Conservation (phyloP, 352 stramenopile species). For the Phytophthora hibernalis region DNA sequence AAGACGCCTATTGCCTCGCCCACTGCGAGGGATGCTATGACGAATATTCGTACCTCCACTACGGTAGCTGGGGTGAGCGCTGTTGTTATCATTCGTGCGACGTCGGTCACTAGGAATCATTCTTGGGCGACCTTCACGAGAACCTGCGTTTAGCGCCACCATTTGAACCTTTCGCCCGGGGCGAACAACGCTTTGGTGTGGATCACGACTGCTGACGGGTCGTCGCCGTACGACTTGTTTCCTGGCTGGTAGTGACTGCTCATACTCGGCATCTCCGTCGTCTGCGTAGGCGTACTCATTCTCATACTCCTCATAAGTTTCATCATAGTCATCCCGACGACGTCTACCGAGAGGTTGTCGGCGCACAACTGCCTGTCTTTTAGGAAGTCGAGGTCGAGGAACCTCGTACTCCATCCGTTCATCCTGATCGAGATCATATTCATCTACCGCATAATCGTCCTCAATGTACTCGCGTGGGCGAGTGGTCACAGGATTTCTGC, state of each 20-base stretch:
- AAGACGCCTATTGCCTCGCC: conserved; percentile 13
- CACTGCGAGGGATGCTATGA: conserved; percentile 9
- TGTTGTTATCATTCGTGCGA: conserved; percentile 12
- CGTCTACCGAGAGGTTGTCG: conserved; percentile 12
- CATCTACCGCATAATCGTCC: conserved; percentile 24
- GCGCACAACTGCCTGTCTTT: conserved; percentile 17
- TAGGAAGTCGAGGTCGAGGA: conserved; percentile 15
- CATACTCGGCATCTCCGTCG: conserved; percentile 15
- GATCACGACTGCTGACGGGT: conserved; percentile 16
- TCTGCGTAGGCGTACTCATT: conserved; percentile 22
- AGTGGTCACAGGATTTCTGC: conserved; percentile 12
- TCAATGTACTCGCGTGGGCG: conserved; percentile 23
- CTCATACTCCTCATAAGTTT: conserved; percentile 15
- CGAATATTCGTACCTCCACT: conserved; percentile 2
- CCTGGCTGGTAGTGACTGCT: conserved; percentile 11
- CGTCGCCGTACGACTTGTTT: conserved; percentile 28
- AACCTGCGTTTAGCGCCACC: conserved; percentile 15
- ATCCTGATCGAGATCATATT: conserved; percentile 11
- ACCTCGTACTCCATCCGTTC: conserved; percentile 11
- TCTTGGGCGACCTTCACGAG: conserved; percentile 14
- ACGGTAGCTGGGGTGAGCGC: conserved; percentile 1
- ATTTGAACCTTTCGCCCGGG: conserved; percentile 42
- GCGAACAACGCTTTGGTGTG: background rate
- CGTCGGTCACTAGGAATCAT: conserved; percentile 9
- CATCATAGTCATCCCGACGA: conserved; percentile 18